Percentiles rank a stretch among this genome's conserved stretches.
phyloP scores from a whole-genome alignment of 1,284 basidiomycete species.

The Pseudozyma sp. region DNA sequence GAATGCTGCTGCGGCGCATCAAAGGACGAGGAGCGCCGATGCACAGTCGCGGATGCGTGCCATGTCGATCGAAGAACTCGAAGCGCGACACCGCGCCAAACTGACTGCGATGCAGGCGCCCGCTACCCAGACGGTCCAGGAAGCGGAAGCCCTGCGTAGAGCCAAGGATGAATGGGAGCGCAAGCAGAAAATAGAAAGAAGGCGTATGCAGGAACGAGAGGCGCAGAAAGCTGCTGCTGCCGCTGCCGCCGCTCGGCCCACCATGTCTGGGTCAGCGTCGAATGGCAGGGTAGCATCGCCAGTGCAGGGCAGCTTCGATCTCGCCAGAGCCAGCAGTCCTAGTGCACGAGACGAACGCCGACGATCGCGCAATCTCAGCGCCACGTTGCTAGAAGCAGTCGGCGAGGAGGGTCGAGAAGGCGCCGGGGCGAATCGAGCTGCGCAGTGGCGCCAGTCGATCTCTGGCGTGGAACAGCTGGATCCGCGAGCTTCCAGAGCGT shows the following conservation, averaged over 20 bases:
- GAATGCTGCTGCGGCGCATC: slow-evolving; percentile 5
- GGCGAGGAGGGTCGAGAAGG: slow-evolving; percentile 26
- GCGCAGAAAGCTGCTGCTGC: slow-evolving; percentile 31
- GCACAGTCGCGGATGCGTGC: slow-evolving; percentile 14
- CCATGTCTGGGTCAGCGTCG: slow-evolving; percentile 14
- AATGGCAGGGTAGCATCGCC: slow-evolving; percentile 23
- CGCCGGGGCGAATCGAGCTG: slow-evolving; percentile 21
- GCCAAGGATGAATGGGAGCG: slow-evolving; percentile 54
- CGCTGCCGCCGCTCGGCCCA: slow-evolving; percentile 7
- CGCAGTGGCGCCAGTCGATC: slow-evolving; percentile 45
- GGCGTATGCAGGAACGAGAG: slow-evolving; percentile 44
- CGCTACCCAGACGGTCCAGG: slow-evolving; percentile 41
- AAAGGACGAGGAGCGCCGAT: slow-evolving; percentile 18
- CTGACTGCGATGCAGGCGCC: slow-evolving; percentile 51
- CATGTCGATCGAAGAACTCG: slow-evolving; percentile 53
- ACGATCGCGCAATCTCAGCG: slow-evolving; percentile 38
- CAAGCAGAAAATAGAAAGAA: slow-evolving; percentile 37
- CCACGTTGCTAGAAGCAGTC: slow-evolving; percentile 40
- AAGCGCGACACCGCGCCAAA: slow-evolving; percentile 48
- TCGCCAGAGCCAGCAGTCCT: slow-evolving; percentile 2
- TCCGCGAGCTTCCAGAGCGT: slow-evolving; percentile 19
- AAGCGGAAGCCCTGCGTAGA: slow-evolving; percentile 37
- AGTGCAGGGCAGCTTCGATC: slow-evolving; percentile 11
- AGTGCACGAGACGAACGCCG: slow-evolving; percentile 33
- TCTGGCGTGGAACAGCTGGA: slow-evolving; percentile 37